These are phyloP conservation scores for Colletotrichum sp. DNA, from an alignment of 2,329 filamentous ascomycete genomes.

Conservation along the genomic window DNA sequence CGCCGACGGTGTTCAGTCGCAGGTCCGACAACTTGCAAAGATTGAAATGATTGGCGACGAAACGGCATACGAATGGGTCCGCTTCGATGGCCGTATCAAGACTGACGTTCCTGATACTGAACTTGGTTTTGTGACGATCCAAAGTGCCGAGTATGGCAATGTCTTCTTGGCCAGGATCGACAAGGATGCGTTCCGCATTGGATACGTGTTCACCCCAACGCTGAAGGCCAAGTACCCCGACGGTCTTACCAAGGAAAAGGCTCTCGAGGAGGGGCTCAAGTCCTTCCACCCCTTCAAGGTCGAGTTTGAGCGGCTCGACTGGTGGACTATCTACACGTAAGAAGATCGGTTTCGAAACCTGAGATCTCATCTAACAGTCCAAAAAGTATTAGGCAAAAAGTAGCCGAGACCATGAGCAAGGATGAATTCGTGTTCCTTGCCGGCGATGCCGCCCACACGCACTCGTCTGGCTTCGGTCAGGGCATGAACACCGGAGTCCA, in stretches of 20 bases:
- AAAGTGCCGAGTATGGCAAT: not conserved
- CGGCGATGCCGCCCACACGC: not conserved
- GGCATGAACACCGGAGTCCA: not conserved
- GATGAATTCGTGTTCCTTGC: not conserved
- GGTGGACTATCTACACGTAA: not conserved
- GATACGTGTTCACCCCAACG: not conserved
- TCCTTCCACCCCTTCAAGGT: not conserved
- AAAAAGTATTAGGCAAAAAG: not conserved
- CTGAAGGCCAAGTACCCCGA: not conserved
- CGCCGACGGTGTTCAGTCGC: not conserved
- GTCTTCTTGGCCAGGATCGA: not conserved
- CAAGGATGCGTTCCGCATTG: not conserved
- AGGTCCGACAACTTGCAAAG: not conserved
- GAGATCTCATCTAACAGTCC: not conserved
- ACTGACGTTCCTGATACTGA: not conserved
- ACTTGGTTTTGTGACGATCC: not conserved
- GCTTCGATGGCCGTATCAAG: not conserved
- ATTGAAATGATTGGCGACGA: not conserved
- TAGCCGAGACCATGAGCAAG: not conserved
- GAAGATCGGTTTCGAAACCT: too few relatives aligned
- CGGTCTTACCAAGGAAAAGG: not conserved
- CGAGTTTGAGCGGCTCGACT: not conserved
- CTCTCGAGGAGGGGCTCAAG: not conserved
- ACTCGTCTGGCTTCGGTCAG: not conserved
- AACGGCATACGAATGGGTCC: not conserved